Evolutionary conservation across 257 asterid species (phyloP).

Genomic region (Primulina tabacum): DNA sequence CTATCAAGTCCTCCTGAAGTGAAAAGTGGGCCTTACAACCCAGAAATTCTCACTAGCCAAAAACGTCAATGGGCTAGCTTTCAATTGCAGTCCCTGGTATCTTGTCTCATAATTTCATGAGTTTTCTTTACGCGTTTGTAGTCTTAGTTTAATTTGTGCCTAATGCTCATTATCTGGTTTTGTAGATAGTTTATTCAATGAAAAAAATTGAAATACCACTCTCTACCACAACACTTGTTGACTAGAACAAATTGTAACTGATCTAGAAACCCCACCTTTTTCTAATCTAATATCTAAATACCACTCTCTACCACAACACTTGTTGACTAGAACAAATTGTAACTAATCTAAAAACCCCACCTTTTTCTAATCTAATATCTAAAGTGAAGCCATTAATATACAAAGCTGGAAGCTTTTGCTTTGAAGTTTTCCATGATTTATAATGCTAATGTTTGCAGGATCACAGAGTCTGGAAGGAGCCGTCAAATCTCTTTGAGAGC

Average conservation of each 20-base stretch:
- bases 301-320: background rate
- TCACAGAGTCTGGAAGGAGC: slow-evolving; percentile 90
- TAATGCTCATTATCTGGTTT: background rate
- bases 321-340: slow-evolving; percentile 2
- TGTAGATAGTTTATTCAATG: background rate
- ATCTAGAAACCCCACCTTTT: background rate
- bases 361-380: background rate
- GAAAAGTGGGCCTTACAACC: slow-evolving; percentile 76
- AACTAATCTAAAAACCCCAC: background rate
- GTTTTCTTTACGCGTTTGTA: slow-evolving; percentile 17
- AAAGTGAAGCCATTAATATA: slow-evolving; percentile 9
- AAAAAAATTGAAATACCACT: too few species aligned
- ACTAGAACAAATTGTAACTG: background rate
- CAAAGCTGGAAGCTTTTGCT: slow-evolving; percentile 11
- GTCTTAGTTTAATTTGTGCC: background rate
- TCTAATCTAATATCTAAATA: background rate
- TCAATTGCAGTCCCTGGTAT: slow-evolving; percentile 90
- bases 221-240: background rate
- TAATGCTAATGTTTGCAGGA: slow-evolving; percentile 58
- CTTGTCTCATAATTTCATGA: slow-evolving; percentile 26
- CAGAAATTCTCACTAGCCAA: slow-evolving; percentile 92
- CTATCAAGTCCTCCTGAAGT: slow-evolving; percentile 77
- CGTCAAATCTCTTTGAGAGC: slow-evolving; percentile 86
- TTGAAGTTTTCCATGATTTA: slow-evolving; percentile 35
- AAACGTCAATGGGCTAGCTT: slow-evolving; percentile 99